Percentiles rank a stretch among this genome's conserved stretches.
phyloP scores from a whole-genome alignment of 345 rosid species.

The Limnanthes douglasii region DNA sequence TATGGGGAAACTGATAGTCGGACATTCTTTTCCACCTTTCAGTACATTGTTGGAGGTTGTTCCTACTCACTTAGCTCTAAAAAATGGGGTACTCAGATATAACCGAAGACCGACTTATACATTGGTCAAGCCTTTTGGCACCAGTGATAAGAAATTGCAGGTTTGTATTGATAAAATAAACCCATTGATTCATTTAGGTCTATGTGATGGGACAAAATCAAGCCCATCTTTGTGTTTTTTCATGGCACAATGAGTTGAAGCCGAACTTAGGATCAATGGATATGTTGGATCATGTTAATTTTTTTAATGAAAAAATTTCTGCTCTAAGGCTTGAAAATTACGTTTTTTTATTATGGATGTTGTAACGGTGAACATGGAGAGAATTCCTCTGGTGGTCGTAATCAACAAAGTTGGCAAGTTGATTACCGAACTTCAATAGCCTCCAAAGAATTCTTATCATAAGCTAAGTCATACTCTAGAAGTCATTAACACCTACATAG shows the following conservation, averaged over 20 bases:
- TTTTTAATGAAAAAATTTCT: constrained; percentile 61
- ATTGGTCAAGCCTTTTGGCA: constrained; percentile 39
- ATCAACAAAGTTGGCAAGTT: constrained; percentile 88
- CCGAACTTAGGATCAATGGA: constrained; percentile 75
- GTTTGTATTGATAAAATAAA: constrained; percentile 33
- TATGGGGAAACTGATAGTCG: constrained; percentile 60
- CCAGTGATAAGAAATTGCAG: constrained; percentile 35
- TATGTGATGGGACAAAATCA: constrained; percentile 73
- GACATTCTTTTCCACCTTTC: constrained; percentile 50
- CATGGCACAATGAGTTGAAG: constrained; percentile 45
- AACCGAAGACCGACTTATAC: constrained; percentile 42
- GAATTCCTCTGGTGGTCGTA: too few species aligned
- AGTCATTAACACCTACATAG: constrained; percentile 82
- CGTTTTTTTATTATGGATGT: too few species aligned
- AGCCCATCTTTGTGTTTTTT: constrained; percentile 71
- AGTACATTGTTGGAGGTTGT: constrained; percentile 62
- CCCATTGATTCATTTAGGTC: constrained; percentile 77
- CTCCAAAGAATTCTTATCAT: constrained; percentile 95
- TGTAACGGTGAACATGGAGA: too few species aligned
- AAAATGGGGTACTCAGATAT: constrained; percentile 59
- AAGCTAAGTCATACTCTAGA: constrained; percentile 93
- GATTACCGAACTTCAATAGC: constrained; percentile 88
- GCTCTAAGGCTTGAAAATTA: constrained; percentile 47
- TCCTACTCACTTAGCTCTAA: constrained; percentile 46
- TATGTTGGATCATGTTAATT: constrained; percentile 50